A percentile compares a stretch with the other conserved stretches of the same genome.
phyloP scores from a whole-genome alignment of 129 eudicot genomes.

The Artemisia tridentata region DNA sequence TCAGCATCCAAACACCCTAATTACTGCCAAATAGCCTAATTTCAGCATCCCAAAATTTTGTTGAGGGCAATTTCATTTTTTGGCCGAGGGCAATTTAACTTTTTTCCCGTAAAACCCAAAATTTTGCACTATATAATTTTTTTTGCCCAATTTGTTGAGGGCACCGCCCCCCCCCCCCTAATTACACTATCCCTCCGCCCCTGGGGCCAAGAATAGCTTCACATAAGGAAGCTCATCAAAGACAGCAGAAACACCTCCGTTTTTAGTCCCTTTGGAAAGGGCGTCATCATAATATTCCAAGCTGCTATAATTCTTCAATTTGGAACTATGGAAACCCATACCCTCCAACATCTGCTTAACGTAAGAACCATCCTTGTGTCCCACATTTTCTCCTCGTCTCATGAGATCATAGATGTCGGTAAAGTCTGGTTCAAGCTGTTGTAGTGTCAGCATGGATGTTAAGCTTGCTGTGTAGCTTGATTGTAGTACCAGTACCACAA shows the following conservation, averaged over 20 bases:
- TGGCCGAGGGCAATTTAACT: too few relatives aligned
- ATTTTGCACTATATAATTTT: too few relatives aligned
- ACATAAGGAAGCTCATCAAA: constrained; percentile 57
- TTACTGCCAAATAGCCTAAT: too few relatives aligned
- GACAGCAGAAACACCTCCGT: constrained; percentile 38
- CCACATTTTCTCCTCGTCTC: constrained; percentile 38
- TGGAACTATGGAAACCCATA: too few relatives aligned
- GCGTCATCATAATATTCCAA: constrained; percentile 36
- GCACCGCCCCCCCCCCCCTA: too few relatives aligned
- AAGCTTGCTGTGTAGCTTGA: constrained; percentile 42
- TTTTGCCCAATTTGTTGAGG: too few relatives aligned
- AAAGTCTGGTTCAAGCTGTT: constrained; percentile 42
- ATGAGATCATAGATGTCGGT: constrained; percentile 43
- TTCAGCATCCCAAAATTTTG: too few relatives aligned
- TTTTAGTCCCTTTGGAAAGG: constrained; percentile 36
- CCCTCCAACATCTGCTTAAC: neutral
- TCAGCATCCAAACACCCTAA: too few relatives aligned
- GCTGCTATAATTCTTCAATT: constrained; percentile 6
- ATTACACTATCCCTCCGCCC: too few relatives aligned
- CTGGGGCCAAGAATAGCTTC: constrained; percentile 38
- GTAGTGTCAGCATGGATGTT: constrained; percentile 34
- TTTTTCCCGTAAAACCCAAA: too few relatives aligned
- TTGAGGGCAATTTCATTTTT: too few relatives aligned
- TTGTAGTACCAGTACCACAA: constrained; percentile 45
- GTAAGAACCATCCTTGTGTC: constrained; percentile 44